Evolutionary conservation across 305 asterid species (phyloP).

Genomic region (Plantago coronopus): DNA sequence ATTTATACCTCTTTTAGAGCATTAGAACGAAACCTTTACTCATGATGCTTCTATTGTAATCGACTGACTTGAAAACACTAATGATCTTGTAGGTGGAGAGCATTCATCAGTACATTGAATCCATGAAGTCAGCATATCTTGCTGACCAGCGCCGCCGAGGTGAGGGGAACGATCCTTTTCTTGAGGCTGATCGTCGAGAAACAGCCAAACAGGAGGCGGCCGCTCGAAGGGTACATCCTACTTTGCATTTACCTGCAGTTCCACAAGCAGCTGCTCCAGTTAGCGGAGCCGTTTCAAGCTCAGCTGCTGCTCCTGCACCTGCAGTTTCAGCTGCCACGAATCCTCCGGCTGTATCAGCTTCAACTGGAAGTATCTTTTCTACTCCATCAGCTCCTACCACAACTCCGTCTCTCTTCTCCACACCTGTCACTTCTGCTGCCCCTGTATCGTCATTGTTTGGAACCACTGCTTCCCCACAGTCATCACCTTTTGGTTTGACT

Average conservation of each 20-base stretch:
- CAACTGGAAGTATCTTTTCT: constrained; percentile 62
- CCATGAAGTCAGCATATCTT: constrained; percentile 92
- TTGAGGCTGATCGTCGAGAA: constrained; percentile 93
- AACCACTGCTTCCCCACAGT: constrained; percentile 59
- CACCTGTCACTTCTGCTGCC: constrained; percentile 64
- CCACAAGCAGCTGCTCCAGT: constrained; percentile 57
- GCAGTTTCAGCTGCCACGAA: constrained; percentile 48
- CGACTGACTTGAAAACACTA: neutral
- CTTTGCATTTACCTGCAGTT: constrained; percentile 70
- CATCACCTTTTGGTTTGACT: constrained; percentile 53
- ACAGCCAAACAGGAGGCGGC: constrained; percentile 93
- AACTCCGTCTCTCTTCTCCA: constrained; percentile 63
- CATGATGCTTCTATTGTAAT: too few relatives aligned
- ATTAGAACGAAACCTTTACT: too few relatives aligned
- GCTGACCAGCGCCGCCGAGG: constrained; percentile 87
- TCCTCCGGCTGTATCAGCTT: constrained; percentile 40
- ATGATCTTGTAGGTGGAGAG: constrained; percentile 65
- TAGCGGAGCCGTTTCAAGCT: constrained; percentile 43
- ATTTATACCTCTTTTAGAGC: too few relatives aligned
- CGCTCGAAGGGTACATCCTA: constrained; percentile 88
- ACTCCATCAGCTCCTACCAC: constrained; percentile 64
- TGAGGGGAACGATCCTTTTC: constrained; percentile 76
- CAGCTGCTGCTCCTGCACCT: constrained; percentile 58
- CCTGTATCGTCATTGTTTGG: constrained; percentile 54
- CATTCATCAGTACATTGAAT: constrained; percentile 90